Evolutionary conservation across 441 rosid species (phyloP).

Genomic region (Heliophila coronopifolia): DNA sequence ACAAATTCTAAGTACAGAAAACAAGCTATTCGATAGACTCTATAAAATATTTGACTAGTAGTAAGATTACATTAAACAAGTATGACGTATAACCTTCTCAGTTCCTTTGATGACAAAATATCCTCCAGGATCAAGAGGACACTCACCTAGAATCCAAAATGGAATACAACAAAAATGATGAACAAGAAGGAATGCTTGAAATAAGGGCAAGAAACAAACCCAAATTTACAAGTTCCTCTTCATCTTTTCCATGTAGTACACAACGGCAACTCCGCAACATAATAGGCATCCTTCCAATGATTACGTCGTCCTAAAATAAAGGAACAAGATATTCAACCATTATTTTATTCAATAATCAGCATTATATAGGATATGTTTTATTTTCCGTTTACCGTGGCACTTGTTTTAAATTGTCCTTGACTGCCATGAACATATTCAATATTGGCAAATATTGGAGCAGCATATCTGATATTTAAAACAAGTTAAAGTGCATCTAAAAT

Average conservation of each 20-base stretch:
- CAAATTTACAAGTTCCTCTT: conserved; percentile 80
- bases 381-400: conserved; percentile 43
- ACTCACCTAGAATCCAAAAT: conserved; percentile 60
- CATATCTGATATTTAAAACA: conserved; percentile 45
- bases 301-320: conserved; percentile 50
- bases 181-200: conserved; percentile 5
- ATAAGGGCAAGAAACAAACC: conserved; percentile 47
- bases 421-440: conserved; percentile 65
- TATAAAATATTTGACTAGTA: neutral
- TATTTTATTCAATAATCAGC: neutral
- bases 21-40: conserved; percentile 9
- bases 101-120: conserved; percentile 86
- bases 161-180: conserved; percentile 18
- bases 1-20: conserved; percentile 2
- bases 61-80: neutral
- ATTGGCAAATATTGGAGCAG: conserved; percentile 75
- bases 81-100: conserved; percentile 56
- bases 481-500: conserved; percentile 2
- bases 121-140: conserved; percentile 96
- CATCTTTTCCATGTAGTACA: conserved; percentile 66
- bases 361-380: neutral
- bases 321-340: conserved; percentile 12
- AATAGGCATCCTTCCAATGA: conserved; percentile 84
- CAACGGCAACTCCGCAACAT: conserved; percentile 86
- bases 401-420: conserved; percentile 34